These are phyloP conservation scores for Penicillium palitans DNA, from an alignment of 2,329 filamentous ascomycete genomes.

Conservation along the genomic window DNA sequence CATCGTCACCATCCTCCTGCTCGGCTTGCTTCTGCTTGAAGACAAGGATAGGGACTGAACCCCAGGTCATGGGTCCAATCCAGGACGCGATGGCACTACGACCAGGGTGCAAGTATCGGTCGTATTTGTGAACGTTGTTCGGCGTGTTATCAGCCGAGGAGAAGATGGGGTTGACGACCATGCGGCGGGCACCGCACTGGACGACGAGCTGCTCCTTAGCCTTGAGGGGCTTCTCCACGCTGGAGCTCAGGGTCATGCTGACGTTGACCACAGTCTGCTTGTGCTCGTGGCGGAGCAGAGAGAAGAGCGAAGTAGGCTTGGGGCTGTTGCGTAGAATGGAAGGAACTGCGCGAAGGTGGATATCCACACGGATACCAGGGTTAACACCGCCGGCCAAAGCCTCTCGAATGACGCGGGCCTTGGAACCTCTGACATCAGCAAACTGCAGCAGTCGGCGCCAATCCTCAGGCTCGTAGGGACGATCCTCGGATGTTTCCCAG, in stretches of 20 bases:
- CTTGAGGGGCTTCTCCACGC: constrained; percentile 73
- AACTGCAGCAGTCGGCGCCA: constrained; percentile 85
- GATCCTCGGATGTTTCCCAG: constrained; percentile 89
- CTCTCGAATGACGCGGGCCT: constrained; percentile 74
- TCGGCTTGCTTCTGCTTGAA: constrained; percentile 61
- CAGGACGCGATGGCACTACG: constrained; percentile 87
- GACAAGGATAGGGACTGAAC: constrained; percentile 83
- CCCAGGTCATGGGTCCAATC: constrained; percentile 89
- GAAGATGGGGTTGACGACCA: constrained; percentile 87
- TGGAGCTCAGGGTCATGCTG: constrained; percentile 80
- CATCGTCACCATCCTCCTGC: constrained; percentile 35
- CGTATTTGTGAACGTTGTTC: constrained; percentile 97
- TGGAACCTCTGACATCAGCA: constrained; percentile 83
- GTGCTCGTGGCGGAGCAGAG: constrained; percentile 88
- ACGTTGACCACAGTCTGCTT: constrained; percentile 90
- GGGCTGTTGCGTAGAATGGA: constrained; percentile 51
- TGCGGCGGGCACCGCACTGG: constrained; percentile 84
- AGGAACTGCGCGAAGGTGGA: constrained; percentile 68
- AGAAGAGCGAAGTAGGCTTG: constrained; percentile 74
- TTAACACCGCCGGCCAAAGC: constrained; percentile 83
- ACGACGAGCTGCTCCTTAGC: constrained; percentile 90
- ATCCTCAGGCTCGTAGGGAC: constrained; percentile 81
- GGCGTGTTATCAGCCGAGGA: constrained; percentile 86
- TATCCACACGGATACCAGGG: constrained; percentile 77
- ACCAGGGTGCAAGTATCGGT: constrained; percentile 86